Conservation (phyloP, 2,329 filamentous ascomycete genomes). For the Drechslerella coelobrocha region DNA sequence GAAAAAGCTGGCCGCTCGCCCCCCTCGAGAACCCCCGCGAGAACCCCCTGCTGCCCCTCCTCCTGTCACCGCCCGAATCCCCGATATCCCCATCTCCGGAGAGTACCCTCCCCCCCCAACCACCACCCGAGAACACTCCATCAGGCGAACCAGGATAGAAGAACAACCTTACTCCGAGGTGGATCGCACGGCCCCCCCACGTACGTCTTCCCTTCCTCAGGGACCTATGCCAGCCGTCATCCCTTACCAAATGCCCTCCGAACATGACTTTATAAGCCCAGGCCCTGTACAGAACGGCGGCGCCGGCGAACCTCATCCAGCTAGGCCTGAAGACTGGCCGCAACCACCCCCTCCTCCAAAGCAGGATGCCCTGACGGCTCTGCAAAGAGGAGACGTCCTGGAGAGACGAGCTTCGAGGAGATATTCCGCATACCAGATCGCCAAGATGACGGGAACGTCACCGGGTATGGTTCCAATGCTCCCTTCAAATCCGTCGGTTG, state of each 20-base stretch:
- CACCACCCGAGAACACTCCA: conserved; percentile 55
- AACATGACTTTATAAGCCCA: conserved; percentile 38
- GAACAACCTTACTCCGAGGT: conserved; percentile 51
- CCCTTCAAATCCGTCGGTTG: conserved; percentile 63
- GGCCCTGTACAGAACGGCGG: conserved; percentile 9
- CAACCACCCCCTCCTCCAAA: conserved; percentile 81
- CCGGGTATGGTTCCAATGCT: conserved; percentile 85
- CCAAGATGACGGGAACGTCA: conserved; percentile 84
- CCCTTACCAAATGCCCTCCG: conserved; percentile 45
- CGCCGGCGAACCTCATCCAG: conserved; percentile 5
- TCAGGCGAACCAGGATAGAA: conserved; percentile 34
- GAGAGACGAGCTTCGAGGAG: conserved; percentile 89
- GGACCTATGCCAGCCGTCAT: conserved; percentile 33
- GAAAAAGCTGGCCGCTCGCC: conserved; percentile 69
- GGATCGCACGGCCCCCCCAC: conserved; percentile 52
- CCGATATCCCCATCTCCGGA: conserved; percentile 59
- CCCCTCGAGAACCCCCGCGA: conserved; percentile 62
- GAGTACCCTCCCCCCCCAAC: conserved; percentile 25
- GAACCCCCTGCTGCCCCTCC: conserved; percentile 3
- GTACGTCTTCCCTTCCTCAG: conserved; percentile 54
- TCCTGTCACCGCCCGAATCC: conserved; percentile 55
- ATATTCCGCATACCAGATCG: conserved; percentile 96
- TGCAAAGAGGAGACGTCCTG: conserved; percentile 89
- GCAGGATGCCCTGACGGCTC: conserved; percentile 85
- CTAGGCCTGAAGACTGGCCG: conserved; percentile 61